Percentiles rank a stretch among this genome's conserved stretches.
phyloP scores from a whole-genome alignment of 2,329 filamentous ascomycete species.

The Pseudogymnoascus sp. region DNA sequence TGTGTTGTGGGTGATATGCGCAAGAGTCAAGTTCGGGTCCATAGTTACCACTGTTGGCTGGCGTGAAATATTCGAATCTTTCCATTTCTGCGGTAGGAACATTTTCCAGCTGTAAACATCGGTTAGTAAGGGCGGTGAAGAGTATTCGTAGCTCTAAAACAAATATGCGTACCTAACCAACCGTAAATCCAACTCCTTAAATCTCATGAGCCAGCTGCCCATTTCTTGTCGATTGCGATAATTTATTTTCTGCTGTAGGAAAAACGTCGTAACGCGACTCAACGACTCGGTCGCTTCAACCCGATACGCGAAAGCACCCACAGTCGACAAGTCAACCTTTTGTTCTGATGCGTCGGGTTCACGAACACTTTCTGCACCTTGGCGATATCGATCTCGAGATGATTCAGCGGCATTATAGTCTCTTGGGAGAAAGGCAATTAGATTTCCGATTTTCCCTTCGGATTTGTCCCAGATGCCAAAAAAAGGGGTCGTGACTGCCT shows the following conservation, averaged over 20 bases:
- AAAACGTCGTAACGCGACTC: slow-evolving; percentile 35
- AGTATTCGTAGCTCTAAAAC: background rate
- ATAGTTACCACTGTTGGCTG: slow-evolving; percentile 22
- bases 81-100: slow-evolving; percentile 34
- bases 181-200: slow-evolving; percentile 38
- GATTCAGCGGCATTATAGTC: slow-evolving; percentile 15
- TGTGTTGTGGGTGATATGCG: slow-evolving; percentile 29
- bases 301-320: slow-evolving; percentile 32
- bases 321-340: slow-evolving; percentile 26
- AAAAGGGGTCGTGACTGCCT: slow-evolving; percentile 33
- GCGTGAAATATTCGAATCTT: slow-evolving; percentile 26
- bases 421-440: slow-evolving; percentile 31
- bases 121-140: background rate
- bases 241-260: slow-evolving; percentile 35
- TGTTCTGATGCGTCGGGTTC: slow-evolving; percentile 9
- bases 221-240: slow-evolving; percentile 31
- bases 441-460: slow-evolving; percentile 31
- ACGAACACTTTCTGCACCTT: slow-evolving; percentile 19
- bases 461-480: slow-evolving; percentile 39
- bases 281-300: slow-evolving; percentile 38
- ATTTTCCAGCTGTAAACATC: slow-evolving; percentile 33
- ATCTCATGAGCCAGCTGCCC: slow-evolving; percentile 34
- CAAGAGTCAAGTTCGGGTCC: slow-evolving; percentile 30
- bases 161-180: slow-evolving; percentile 30
- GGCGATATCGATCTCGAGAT: slow-evolving; percentile 11